Evolutionary conservation across 352 stramenopile genomes (phyloP), one percentile per base, ranked within the genome.

Genomic region (Blastocystis sp.): DNA sequence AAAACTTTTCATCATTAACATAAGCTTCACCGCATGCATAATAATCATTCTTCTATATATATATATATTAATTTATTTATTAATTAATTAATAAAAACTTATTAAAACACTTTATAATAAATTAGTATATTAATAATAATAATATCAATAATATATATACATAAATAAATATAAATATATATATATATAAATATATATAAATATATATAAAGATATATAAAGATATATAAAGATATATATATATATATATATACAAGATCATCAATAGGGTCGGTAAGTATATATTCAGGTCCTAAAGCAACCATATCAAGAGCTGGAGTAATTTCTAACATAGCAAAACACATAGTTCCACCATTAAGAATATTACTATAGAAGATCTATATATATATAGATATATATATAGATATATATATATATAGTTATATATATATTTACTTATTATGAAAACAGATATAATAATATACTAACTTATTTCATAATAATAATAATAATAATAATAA

Each of bases 321-420:
- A 25, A 62, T 42, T 48, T 62, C 52, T 33, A 39, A 39, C 24
- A 62, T 46, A 25, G 39, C 37, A 4, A 62, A 31, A 10, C 39
- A 39, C 2, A 42, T 62, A 4, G 52, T 42, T 11, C 52, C 52
- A 19, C 54, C 39, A 7, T 48, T 30, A 1, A 45, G 9, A 18
- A 62, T 21, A 28, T 62, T 62, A 1, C 39, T 54, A 33, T 62
- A 62, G 37, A 62, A 62, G 2, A 62, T n/a, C n/a, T n/a, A n/a
- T n/a, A n/a, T n/a, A n/a, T n/a, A n/a, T n/a, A n/a, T n/a, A n/a
- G n/a, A n/a, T n/a, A n/a, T n/a, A n/a, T n/a, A n/a, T n/a, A n/a
- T n/a, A n/a, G n/a, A n/a, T n/a, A n/a, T n/a, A n/a, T n/a, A n/a
- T n/a, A n/a, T n/a, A n/a, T n/a, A n/a, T n/a, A n/a, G n/a, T n/a